A percentile compares a stretch with the other conserved stretches of the same genome.
Evolutionary conservation across 2,329 filamentous ascomycete species (phyloP).

Genomic region (Didymella exigua): DNA sequence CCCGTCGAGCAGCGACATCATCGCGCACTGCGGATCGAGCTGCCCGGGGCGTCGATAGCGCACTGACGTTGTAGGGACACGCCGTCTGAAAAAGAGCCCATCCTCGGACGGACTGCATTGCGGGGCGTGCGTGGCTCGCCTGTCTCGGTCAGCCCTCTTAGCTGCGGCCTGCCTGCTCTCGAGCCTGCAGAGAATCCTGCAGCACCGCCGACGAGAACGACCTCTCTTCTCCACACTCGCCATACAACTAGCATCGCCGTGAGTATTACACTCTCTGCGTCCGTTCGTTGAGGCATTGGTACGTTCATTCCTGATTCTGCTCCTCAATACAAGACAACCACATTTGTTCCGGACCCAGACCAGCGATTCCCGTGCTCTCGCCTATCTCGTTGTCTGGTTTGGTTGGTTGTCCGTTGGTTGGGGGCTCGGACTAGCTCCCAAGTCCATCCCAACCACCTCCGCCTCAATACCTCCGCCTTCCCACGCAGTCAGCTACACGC

Average conservation of each 20-base stretch:
- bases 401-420: slow-evolving; percentile 24
- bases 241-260: slow-evolving; percentile 23
- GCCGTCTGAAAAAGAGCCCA: slow-evolving; percentile 34
- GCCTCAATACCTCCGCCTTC: slow-evolving; percentile 47
- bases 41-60: slow-evolving; percentile 34
- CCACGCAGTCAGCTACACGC: slow-evolving; percentile 37
- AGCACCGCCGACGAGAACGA: slow-evolving; percentile 46
- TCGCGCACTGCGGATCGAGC: slow-evolving; percentile 21
- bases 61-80: slow-evolving; percentile 37
- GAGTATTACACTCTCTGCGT: slow-evolving; percentile 22
- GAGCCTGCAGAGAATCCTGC: slow-evolving; percentile 46
- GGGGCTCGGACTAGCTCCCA: slow-evolving; percentile 40
- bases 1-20: slow-evolving; percentile 41
- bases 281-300: slow-evolving; percentile 36
- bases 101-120: slow-evolving; percentile 35
- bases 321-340: neutral
- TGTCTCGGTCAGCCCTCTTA: slow-evolving; percentile 49
- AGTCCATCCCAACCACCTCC: slow-evolving; percentile 51
- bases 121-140: slow-evolving; percentile 45
- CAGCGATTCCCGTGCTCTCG: slow-evolving; percentile 46
- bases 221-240: slow-evolving; percentile 34
- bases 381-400: slow-evolving; percentile 46
- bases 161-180: slow-evolving; percentile 49
- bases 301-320: slow-evolving; percentile 19
- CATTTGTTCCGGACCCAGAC: slow-evolving; percentile 27